phyloP scores from a whole-genome alignment of 495 filamentous ascomycete genomes.

The Aspergillus haitiensis region DNA sequence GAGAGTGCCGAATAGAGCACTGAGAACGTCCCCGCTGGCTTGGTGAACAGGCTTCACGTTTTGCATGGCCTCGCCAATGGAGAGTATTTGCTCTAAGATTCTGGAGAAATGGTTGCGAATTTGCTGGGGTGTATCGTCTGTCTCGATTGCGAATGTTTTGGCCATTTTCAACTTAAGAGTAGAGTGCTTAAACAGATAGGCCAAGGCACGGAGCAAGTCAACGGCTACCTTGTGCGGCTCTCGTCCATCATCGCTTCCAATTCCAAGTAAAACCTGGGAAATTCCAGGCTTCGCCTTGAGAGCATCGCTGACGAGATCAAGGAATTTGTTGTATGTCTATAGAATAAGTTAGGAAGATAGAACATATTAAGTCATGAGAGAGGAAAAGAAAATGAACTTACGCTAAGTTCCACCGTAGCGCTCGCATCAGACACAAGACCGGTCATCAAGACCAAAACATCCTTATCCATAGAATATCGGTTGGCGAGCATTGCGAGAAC shows the following conservation, averaged over 20 bases:
- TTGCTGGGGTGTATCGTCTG: conserved; percentile 50
- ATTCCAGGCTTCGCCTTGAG: conserved; percentile 68
- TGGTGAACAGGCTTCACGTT: conserved; percentile 60
- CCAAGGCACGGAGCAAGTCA: conserved; percentile 57
- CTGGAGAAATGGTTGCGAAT: conserved; percentile 67
- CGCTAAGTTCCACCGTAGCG: conserved; percentile 63
- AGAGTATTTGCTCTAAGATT: conserved; percentile 66
- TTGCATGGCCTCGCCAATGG: conserved; percentile 60
- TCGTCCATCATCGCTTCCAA: conserved; percentile 59
- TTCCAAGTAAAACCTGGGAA: conserved; percentile 65
- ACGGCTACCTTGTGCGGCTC: conserved; percentile 60
- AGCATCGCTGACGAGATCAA: conserved; percentile 69
- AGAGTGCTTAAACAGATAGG: conserved; percentile 47
- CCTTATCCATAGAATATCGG: conserved; percentile 45
- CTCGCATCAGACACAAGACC: conserved; percentile 52
- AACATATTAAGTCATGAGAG: neutral
- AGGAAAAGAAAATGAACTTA: conserved; percentile 20
- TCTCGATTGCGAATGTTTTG: conserved; percentile 38
- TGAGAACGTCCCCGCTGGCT: conserved; percentile 66
- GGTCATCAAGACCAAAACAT: conserved; percentile 46
- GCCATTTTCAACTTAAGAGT: conserved; percentile 46
- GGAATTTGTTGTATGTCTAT: conserved; percentile 65
- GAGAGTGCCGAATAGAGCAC: conserved; percentile 72
- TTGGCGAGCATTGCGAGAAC: conserved; percentile 51
- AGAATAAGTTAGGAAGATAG: conserved; percentile 15